Evolutionary conservation across 2,329 filamentous ascomycete genomes (phyloP).

Genomic region (Chalaropsis thielavioides): DNA sequence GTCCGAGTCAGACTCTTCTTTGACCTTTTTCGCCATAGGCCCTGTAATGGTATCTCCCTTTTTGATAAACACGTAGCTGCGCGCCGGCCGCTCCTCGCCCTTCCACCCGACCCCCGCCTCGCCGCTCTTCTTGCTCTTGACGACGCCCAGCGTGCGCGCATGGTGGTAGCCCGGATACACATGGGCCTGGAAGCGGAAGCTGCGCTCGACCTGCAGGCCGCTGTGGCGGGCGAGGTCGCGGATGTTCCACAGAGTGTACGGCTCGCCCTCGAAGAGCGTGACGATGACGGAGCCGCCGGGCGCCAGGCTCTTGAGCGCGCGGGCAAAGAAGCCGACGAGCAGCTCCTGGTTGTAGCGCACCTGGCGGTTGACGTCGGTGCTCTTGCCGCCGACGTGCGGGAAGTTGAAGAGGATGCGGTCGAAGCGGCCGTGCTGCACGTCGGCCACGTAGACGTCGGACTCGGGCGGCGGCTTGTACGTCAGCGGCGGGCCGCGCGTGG

Average conservation of each 20-base stretch:
- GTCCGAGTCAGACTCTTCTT: constrained; percentile 25
- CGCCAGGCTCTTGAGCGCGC: constrained; percentile 32
- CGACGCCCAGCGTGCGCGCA: constrained; percentile 55
- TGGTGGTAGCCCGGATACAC: constrained; percentile 63
- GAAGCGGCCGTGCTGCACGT: constrained; percentile 33
- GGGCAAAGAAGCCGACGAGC: constrained; percentile 52
- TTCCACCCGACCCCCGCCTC: constrained; percentile 32
- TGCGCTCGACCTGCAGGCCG: constrained; percentile 54
- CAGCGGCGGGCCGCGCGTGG: constrained; percentile 44
- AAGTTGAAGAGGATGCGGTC: constrained; percentile 90
- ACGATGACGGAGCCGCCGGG: constrained; percentile 54
- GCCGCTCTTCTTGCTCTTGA: constrained; percentile 32
- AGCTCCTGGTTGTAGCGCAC: constrained; percentile 81
- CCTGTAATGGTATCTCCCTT: constrained; percentile 35
- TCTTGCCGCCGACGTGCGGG: constrained; percentile 84
- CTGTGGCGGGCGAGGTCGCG: constrained; percentile 69
- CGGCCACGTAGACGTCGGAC: constrained; percentile 17
- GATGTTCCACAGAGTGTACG: constrained; percentile 93
- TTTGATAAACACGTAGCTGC: constrained; percentile 48
- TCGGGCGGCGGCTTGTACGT: constrained; percentile 23
- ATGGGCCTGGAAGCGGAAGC: constrained; percentile 51
- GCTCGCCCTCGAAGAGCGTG: constrained; percentile 83
- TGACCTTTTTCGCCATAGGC: constrained; percentile 23
- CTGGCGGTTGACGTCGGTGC: constrained; percentile 86
- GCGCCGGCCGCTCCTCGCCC: constrained; percentile 32